Evolutionary conservation across 2,329 filamentous ascomycete species (phyloP), one percentile per base, ranked within the genome.

Genomic region (Cyanodermella asteris): DNA sequence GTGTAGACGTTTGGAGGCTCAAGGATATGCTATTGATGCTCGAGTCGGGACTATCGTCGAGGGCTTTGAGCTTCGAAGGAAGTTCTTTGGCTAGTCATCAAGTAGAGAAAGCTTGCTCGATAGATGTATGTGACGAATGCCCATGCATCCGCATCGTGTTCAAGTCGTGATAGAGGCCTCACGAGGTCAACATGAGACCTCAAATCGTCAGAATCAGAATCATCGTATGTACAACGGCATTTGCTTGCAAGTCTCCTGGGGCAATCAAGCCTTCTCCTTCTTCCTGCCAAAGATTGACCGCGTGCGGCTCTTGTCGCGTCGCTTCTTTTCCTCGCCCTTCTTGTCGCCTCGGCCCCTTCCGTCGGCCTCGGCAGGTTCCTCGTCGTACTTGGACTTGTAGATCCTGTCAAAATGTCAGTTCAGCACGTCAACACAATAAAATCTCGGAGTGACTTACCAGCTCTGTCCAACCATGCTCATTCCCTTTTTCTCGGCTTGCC

Each of bases 381-480:
- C 75, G 31, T 72, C 67, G 46, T 94, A 94, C 44, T 94, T 94
- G 29, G 80, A 55, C 49, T 94, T 94, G 57, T 93, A 82, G 38
- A 94, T 94, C 82, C 81, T 91, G 22, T 8, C 25, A 19, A 27
- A 10, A 19, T 9, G 28, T 30, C 13, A 34, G 30, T 13, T 31
- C 29, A 17, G 20, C 15, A 23, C 18, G 8, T 7, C 14, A 5
- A 17, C 14, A n/a, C 5, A 22, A 7, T 28, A 7, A 7, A 24
- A 21, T 24, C 17, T 29, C 26, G 12, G 24, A 21, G 18, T 7
- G 20, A 31, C 77, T 44, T 59, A 91, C 84, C 87, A 97, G 57
- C 81, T 93, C 46, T 94, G 94, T 28, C 87, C 87, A 28, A 91
- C 74, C 81, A 94, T 94, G 49, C 70, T 91, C 59, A 93, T 82